Percentiles rank a stretch among this genome's conserved stretches.
Evolutionary conservation across 116 monocot genomes (phyloP).

Genomic region (Dioscorea cayenensis): DNA sequence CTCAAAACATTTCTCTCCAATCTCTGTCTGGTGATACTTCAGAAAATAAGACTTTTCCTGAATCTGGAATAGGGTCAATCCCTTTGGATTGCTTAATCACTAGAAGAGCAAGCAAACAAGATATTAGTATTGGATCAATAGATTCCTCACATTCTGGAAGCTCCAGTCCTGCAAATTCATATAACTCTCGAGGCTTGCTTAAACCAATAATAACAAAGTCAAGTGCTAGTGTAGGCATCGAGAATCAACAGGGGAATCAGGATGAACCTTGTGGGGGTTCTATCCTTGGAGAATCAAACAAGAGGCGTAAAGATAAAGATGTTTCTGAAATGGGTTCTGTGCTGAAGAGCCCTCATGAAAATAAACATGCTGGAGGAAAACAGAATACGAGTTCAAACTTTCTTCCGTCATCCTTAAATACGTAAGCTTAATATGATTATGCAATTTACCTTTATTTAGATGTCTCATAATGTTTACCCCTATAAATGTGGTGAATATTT

Average conservation of each 20-base stretch:
- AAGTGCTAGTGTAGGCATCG: constrained; percentile 4
- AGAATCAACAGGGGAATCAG: constrained; percentile 14
- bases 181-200: constrained; percentile 17
- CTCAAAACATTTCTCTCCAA: constrained; percentile 13
- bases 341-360: constrained; percentile 6
- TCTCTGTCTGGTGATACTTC: constrained; percentile 30
- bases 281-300: constrained; percentile 4
- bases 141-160: constrained; percentile 33
- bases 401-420: constrained; percentile 21
- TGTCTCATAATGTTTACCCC: neutral
- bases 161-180: constrained; percentile 37
- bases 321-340: constrained; percentile 9
- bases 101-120: constrained; percentile 5
- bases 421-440: constrained; percentile 21
- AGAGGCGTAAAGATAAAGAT: constrained; percentile 16
- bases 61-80: constrained; percentile 5
- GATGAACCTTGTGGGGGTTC: constrained; percentile 6
- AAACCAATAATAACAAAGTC: constrained; percentile 2
- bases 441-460: neutral
- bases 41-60: constrained; percentile 10
- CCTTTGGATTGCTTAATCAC: constrained; percentile 11
- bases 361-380: constrained; percentile 24
- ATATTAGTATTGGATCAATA: constrained; percentile 16
- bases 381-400: constrained; percentile 12
- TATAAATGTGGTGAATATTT: no score